phyloP scores from a whole-genome alignment of 345 rosid species.

The Gynandropsis gynandra region DNA sequence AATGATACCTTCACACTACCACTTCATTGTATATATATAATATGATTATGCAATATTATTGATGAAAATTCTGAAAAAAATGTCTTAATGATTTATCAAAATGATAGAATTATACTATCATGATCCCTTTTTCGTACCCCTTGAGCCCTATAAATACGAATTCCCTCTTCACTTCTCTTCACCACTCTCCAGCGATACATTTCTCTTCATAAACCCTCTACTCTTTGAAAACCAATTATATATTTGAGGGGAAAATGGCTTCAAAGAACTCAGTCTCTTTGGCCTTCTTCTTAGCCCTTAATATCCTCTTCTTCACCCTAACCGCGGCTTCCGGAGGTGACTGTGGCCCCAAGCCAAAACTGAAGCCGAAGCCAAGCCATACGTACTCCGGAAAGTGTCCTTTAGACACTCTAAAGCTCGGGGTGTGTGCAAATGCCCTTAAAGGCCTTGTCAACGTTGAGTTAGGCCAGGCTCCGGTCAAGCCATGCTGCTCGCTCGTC shows the following conservation, averaged over 20 bases:
- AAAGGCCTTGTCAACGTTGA: conserved; percentile 25
- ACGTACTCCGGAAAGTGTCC: conserved; percentile 29
- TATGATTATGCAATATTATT: too few species aligned
- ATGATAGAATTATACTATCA: too few species aligned
- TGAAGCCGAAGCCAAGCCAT: conserved; percentile 11
- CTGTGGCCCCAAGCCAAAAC: conserved; percentile 16
- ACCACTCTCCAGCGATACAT: too few species aligned
- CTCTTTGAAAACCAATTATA: neutral
- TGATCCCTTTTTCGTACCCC: too few species aligned
- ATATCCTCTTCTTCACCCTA: conserved; percentile 24
- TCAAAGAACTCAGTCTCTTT: conserved; percentile 24
- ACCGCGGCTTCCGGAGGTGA: conserved; percentile 18
- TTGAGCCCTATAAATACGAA: too few species aligned
- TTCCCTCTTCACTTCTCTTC: too few species aligned
- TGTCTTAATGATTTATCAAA: too few species aligned
- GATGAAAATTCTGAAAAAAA: too few species aligned
- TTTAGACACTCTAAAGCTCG: conserved; percentile 44
- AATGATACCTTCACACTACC: too few species aligned
- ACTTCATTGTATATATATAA: too few species aligned
- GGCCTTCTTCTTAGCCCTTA: conserved; percentile 24
- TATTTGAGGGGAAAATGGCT: conserved; percentile 17
- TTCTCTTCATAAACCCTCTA: too few species aligned
- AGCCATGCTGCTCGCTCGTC: conserved; percentile 49
- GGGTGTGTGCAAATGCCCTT: conserved; percentile 43
- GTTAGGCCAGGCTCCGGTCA: conserved; percentile 33